Percentiles rank a stretch among this genome's conserved stretches.
These are phyloP conservation scores for Echeveria elegans DNA, from an alignment of 164 flowering plant species.

Conservation along the genomic window DNA sequence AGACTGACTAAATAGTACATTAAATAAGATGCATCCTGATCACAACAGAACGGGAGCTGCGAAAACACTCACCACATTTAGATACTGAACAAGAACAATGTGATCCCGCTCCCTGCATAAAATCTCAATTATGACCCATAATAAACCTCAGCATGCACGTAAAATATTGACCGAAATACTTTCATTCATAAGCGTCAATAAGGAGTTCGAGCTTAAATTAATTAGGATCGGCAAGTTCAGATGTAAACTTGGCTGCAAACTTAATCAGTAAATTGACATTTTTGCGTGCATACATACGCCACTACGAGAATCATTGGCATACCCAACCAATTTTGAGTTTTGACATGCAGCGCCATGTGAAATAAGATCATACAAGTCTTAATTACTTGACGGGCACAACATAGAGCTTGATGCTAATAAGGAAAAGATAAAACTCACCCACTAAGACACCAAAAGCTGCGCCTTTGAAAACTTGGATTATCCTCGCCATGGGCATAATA, in stretches of 20 bases:
- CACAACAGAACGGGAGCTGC: background rate
- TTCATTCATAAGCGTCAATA: background rate
- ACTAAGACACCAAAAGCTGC: conserved; percentile 95
- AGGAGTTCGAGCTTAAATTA: background rate
- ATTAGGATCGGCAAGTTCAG: background rate
- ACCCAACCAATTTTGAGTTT: background rate
- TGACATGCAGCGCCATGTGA: too few relatives aligned
- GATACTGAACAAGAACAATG: conserved; percentile 93
- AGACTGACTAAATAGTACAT: too few relatives aligned
- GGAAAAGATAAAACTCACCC: conserved; percentile 47
- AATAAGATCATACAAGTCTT: background rate
- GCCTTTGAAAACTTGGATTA: conserved; percentile 79
- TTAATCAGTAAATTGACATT: background rate
- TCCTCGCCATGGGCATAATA: conserved; percentile 94
- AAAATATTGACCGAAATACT: too few relatives aligned
- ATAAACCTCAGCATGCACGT: too few relatives aligned
- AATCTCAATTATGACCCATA: background rate
- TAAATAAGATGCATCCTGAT: background rate
- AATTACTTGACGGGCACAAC: background rate
- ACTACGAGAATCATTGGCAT: background rate
- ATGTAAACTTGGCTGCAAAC: background rate
- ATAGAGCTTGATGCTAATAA: background rate
- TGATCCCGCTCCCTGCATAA: conserved; percentile 72
- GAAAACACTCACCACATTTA: conserved; percentile 32
- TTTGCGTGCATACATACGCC: background rate